Percentiles rank a stretch among this genome's conserved stretches.
These are phyloP conservation scores for Dryas drummondii DNA, from an alignment of 306 rosid species.

Conservation along the genomic window DNA sequence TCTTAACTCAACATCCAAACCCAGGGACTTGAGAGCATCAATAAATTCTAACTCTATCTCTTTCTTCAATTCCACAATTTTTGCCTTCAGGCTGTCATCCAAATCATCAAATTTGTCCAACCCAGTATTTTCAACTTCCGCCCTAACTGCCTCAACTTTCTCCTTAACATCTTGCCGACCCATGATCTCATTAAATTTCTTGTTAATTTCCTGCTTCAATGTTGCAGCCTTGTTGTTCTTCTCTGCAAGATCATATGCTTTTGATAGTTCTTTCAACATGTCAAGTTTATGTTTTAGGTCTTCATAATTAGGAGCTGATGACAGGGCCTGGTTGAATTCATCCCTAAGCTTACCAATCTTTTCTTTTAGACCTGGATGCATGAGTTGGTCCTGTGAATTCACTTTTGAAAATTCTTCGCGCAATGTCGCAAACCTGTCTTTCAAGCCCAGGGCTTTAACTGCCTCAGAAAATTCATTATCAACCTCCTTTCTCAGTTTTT, in stretches of 20 bases:
- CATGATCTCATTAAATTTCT: constrained; percentile 40
- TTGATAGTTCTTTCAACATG: constrained; percentile 57
- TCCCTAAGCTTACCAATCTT: constrained; percentile 59
- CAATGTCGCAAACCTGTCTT: constrained; percentile 47
- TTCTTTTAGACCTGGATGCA: constrained; percentile 53
- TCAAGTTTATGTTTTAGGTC: constrained; percentile 53
- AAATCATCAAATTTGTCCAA: constrained; percentile 45
- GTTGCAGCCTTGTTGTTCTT: constrained; percentile 34
- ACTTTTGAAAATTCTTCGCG: constrained; percentile 54
- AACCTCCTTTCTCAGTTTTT: constrained; percentile 59
- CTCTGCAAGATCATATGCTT: constrained; percentile 44
- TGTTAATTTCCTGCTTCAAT: constrained; percentile 59
- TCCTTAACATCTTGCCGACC: constrained; percentile 55
- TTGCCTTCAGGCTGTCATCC: constrained; percentile 57
- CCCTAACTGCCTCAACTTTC: constrained; percentile 47
- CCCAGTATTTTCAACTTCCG: constrained; percentile 55
- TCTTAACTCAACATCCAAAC: constrained; percentile 51
- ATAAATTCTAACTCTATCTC: constrained; percentile 57
- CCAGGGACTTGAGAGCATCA: constrained; percentile 55
- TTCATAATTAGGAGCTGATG: constrained; percentile 59
- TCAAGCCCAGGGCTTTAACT: constrained; percentile 54
- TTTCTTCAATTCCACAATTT: constrained; percentile 46
- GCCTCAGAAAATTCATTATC: constrained; percentile 63
- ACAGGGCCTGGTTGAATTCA: constrained; percentile 52
- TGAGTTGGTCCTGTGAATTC: constrained; percentile 41